These are phyloP conservation scores for Panicum virgatum DNA, from an alignment of 202 grass and related monocot genomes.

Conservation along the genomic window DNA sequence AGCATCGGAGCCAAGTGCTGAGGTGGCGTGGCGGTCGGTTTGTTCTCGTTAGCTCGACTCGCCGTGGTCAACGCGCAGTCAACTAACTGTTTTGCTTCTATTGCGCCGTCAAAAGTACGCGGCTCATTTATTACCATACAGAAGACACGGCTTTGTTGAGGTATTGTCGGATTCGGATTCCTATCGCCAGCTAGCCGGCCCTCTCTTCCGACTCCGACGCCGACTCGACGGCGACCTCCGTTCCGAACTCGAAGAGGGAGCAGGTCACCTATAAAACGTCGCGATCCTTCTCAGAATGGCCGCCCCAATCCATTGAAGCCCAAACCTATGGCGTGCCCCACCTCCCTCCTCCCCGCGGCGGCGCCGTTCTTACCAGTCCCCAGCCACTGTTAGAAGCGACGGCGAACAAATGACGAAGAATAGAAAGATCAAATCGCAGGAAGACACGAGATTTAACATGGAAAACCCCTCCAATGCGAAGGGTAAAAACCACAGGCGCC, in stretches of 20 bases:
- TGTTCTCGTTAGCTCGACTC: background rate
- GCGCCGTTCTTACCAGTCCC: no score
- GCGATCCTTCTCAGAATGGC: background rate
- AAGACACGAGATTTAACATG: no score
- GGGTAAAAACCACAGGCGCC: no score
- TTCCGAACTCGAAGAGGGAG: no score
- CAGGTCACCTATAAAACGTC: background rate
- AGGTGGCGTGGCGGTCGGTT: background rate
- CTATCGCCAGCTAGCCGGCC: background rate
- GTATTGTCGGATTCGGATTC: no score
- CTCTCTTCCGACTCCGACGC: background rate
- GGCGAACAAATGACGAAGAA: no score
- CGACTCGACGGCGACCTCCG: background rate
- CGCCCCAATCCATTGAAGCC: no score
- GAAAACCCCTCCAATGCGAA: no score
- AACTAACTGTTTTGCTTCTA: background rate
- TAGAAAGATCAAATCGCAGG: no score
- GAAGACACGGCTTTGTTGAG: no score
- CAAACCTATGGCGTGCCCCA: background rate
- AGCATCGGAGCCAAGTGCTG: constrained; percentile 13
- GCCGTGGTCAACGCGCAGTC: background rate
- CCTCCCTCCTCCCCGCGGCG: no score
- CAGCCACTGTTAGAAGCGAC: no score
- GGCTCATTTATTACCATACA: background rate
- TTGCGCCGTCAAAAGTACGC: background rate